Conservation (phyloP, 441 rosid genomes). For the Bocquillonia castaneifolia region DNA sequence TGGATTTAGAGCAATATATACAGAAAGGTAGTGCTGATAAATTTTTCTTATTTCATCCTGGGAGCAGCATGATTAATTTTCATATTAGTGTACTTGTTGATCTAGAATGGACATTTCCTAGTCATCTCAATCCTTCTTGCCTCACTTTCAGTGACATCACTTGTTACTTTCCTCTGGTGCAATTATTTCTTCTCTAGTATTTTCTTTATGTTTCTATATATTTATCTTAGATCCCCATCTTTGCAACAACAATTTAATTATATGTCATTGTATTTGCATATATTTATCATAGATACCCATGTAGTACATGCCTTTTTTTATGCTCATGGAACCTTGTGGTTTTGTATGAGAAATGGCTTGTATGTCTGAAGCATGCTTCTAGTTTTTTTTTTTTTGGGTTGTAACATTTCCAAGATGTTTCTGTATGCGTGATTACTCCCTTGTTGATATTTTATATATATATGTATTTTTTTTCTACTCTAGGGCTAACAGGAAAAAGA, state of each 20-base stretch:
- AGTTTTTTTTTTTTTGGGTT: not conserved
- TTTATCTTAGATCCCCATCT: not conserved
- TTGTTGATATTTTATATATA: constrained; percentile 5
- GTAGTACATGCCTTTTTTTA: not conserved
- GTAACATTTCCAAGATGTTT: not conserved
- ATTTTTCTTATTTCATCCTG: not conserved
- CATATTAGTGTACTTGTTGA: not conserved
- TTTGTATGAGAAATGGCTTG: not conserved
- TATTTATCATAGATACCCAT: not conserved
- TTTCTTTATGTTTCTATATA: not conserved
- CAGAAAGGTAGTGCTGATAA: not conserved
- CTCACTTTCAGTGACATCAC: not conserved
- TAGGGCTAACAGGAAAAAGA: constrained; percentile 63
- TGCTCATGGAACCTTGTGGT: not conserved
- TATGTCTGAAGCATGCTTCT: not conserved
- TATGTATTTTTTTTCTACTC: too few species aligned
- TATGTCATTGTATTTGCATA: not conserved
- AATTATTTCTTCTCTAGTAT: not conserved
- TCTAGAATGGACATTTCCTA: not conserved
- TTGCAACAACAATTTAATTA: not conserved
- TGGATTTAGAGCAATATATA: not conserved
- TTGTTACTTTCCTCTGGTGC: not conserved
- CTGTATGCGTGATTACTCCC: not conserved
- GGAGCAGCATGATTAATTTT: not conserved
- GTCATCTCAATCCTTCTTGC: not conserved